Percentiles rank a stretch among this genome's conserved stretches.
These are phyloP conservation scores for Celoporthe dispersa DNA, from an alignment of 2,329 filamentous ascomycete genomes.

Conservation along the genomic window DNA sequence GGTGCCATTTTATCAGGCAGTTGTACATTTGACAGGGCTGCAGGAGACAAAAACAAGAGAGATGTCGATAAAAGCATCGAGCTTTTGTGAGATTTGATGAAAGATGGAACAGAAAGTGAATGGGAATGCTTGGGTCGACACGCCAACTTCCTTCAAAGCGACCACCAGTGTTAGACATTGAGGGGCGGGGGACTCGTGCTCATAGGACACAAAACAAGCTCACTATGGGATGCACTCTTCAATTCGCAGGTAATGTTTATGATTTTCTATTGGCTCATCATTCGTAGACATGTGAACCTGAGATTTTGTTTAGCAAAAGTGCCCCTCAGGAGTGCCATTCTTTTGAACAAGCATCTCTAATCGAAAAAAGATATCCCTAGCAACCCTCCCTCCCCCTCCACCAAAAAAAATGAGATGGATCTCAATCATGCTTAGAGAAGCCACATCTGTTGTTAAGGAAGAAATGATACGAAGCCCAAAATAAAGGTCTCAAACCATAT, in stretches of 20 bases:
- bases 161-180: background rate
- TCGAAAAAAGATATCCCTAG: background rate
- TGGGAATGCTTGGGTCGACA: background rate
- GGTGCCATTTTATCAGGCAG: background rate
- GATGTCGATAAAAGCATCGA: background rate
- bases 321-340: background rate
- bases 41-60: background rate
- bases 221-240: background rate
- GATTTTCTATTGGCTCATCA: background rate
- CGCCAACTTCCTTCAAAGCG: background rate
- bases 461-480: background rate
- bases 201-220: background rate
- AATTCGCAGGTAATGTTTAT: background rate
- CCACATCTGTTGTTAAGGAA: no score
- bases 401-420: background rate
- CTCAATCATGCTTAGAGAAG: background rate
- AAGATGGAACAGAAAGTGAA: background rate
- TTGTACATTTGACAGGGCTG: background rate
- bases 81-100: background rate
- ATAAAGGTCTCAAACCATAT: slow-evolving; percentile 10
- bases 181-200: background rate
- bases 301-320: background rate
- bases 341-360: background rate
- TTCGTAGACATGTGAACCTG: background rate
- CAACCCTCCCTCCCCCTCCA: no score